Base-by-base conservation (phyloP, 768 basidiomycete genomes). In the Xerocomellus intermedius region DNA sequence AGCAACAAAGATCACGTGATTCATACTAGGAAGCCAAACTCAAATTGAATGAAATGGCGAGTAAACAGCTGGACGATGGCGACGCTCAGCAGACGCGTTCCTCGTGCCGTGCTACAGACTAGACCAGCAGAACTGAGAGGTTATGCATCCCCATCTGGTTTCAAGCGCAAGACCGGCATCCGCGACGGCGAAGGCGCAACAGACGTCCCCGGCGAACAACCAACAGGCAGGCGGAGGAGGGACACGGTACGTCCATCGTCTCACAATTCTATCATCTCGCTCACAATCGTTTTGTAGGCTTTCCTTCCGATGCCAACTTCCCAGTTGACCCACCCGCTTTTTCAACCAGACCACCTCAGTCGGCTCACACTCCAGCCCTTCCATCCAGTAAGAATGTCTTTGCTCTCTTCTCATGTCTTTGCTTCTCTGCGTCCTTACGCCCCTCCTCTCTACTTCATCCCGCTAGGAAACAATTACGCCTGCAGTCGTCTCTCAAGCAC, bases 401-500 rank as follows among this genome's bases (percentile, higher is more conserved):
- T 37, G 5, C 35, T 37, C 14, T 42, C 41, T 42, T 19, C n/a
- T 19, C 14, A 9, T 16, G n/a, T 6, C 32, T 36, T 42, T 33
- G 0, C 14, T 21, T 36, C 13, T 41, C 42, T 22, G 6, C 26
- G 13, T 22, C 14, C 16, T 21, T 14, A 17, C 21, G 6, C 8
- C 3, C 3, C 16, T 22, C 16, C 19, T 14, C 1, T 22, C 17
- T 38, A 13, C 8, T 24, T 9, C n/a, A 4, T 21, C 4, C 35
- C n/a, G 0, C 24, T 35, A 78, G 73, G 72, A 76, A 66, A 64
- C 61, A 5, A 60, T 67, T 6, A 66, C 67, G 0, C 62, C 66
- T 7, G 64, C 67, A 6, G 71, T 75, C 42, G 62, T 78, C n/a
- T 80, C 79, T 5, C 71, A 76, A 56, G 77, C 79, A 4, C 70